Conservation (phyloP, 768 basidiomycete genomes). For the Dacryopinax spathularia region DNA sequence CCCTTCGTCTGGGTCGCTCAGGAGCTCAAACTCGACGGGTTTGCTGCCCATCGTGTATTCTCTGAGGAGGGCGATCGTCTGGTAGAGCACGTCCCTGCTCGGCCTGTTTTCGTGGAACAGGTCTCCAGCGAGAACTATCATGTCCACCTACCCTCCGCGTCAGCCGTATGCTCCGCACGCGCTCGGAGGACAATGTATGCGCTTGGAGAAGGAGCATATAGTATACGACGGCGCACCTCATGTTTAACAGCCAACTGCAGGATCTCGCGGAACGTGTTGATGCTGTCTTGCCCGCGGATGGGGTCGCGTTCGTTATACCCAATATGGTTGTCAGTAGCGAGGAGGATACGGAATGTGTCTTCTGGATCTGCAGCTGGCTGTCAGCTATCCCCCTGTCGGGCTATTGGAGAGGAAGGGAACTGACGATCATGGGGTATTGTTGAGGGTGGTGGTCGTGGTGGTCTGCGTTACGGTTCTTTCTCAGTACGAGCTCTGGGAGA, state of each 20-base stretch:
- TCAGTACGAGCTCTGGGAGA: too few species aligned
- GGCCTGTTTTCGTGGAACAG: slow-evolving; percentile 97
- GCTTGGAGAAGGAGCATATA: slow-evolving; percentile 1
- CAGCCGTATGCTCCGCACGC: not conserved
- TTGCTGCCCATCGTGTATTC: slow-evolving; percentile 82
- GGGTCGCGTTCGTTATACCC: slow-evolving; percentile 93
- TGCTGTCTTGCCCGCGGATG: slow-evolving; percentile 82
- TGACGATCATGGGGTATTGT: not conserved
- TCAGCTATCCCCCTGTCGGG: too few species aligned
- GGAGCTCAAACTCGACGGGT: slow-evolving; percentile 76
- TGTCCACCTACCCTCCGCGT: slow-evolving; percentile 59
- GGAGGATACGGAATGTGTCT: slow-evolving; percentile 62
- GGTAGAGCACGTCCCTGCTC: slow-evolving; percentile 75
- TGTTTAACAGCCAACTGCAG: slow-evolving; percentile 78
- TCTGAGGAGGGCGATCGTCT: slow-evolving; percentile 74
- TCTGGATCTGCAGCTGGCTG: slow-evolving; percentile 9
- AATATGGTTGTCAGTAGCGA: slow-evolving; percentile 93
- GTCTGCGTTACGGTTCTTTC: not conserved
- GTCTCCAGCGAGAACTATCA: slow-evolving; percentile 88
- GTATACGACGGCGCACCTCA: slow-evolving; percentile 40
- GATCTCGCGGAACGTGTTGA: slow-evolving; percentile 90
- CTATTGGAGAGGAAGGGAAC: not conserved
- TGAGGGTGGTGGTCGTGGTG: not conserved
- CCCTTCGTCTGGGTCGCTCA: slow-evolving; percentile 88
- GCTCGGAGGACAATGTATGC: not conserved